Evolutionary conservation across 257 asterid genomes (phyloP).

Genomic region (Solanum arcanum): DNA sequence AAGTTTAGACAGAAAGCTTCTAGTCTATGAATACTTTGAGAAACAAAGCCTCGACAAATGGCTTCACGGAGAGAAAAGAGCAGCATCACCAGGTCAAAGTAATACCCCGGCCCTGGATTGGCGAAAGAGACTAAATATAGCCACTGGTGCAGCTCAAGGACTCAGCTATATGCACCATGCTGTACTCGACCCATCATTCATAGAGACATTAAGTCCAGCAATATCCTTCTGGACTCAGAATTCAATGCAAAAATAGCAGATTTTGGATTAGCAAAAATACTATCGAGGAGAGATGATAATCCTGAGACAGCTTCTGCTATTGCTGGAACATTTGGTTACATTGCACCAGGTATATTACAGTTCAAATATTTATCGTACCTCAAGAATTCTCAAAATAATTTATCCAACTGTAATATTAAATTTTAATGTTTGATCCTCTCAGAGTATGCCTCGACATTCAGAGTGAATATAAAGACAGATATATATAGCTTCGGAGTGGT

Average conservation of each 20-base stretch:
- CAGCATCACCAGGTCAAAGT: constrained; percentile 17
- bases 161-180: constrained; percentile 63
- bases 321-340: constrained; percentile 60
- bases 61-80: constrained; percentile 23
- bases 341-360: constrained; percentile 42
- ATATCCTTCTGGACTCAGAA: constrained; percentile 44
- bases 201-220: constrained; percentile 55
- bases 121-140: constrained; percentile 45
- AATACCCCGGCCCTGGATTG: constrained; percentile 21
- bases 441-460: constrained; percentile 56
- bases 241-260: constrained; percentile 51
- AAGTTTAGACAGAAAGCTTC: constrained; percentile 27
- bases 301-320: constrained; percentile 38
- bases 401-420: background rate
- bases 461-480: constrained; percentile 25
- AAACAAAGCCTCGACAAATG: constrained; percentile 47
- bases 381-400: background rate
- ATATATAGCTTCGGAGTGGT: constrained; percentile 31
- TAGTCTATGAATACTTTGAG: constrained; percentile 48
- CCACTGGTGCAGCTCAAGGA: constrained; percentile 55
- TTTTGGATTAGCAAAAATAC: constrained; percentile 48
- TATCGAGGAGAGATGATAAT: constrained; percentile 17
- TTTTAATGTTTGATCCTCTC: constrained; percentile 1
- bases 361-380: background rate
- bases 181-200: constrained; percentile 48